Conservation (phyloP, 148 eudicot species). For the Nyssa sinensis region DNA sequence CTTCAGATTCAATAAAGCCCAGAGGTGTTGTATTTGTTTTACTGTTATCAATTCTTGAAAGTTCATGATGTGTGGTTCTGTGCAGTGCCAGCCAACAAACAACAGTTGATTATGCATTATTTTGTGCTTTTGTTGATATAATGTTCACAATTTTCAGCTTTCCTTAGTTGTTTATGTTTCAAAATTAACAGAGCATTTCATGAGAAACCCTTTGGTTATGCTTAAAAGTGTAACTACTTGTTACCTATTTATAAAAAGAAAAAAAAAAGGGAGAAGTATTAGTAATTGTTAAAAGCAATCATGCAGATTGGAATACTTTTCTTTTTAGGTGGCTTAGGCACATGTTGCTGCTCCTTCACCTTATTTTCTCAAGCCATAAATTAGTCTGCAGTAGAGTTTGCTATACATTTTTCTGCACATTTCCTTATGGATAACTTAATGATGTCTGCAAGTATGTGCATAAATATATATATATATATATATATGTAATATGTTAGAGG, state of each 20-base stretch:
- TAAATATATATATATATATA: not conserved
- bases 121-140: not conserved
- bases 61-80: not conserved
- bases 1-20: conserved; percentile 48
- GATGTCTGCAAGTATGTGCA: not conserved
- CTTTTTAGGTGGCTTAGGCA: too few relatives aligned
- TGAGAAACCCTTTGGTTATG: too few relatives aligned
- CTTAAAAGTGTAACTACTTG: too few relatives aligned
- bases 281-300: too few relatives aligned
- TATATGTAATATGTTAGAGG: too few relatives aligned
- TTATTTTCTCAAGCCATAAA: not conserved
- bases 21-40: conserved; percentile 38
- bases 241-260: too few relatives aligned
- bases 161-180: not conserved
- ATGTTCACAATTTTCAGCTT: not conserved
- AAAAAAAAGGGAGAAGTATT: too few relatives aligned
- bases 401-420: not conserved
- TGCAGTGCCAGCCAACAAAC: too few relatives aligned
- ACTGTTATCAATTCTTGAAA: not conserved
- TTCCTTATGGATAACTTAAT: not conserved
- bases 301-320: too few relatives aligned
- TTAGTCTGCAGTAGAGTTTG: not conserved
- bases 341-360: not conserved
- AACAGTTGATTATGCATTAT: not conserved
- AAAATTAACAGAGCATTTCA: too few relatives aligned